These are phyloP conservation scores for Aspergillus olivimuriae DNA, from an alignment of 495 filamentous ascomycete genomes.

Conservation along the genomic window DNA sequence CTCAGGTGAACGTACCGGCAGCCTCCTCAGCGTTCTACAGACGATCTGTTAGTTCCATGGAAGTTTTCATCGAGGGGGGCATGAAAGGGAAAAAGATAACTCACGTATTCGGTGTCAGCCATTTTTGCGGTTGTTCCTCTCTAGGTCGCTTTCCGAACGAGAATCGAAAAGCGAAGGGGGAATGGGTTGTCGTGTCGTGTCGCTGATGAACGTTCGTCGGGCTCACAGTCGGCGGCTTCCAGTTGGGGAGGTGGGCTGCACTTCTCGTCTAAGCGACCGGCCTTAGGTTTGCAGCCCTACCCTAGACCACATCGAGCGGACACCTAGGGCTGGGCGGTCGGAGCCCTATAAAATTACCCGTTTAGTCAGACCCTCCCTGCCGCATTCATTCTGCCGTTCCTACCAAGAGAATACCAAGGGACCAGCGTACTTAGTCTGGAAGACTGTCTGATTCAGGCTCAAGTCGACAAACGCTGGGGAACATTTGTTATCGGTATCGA, in stretches of 20 bases:
- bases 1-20: slow-evolving; percentile 59
- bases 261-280: slow-evolving; percentile 41
- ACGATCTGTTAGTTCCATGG: slow-evolving; percentile 32
- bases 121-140: slow-evolving; percentile 64
- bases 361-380: too few relatives aligned
- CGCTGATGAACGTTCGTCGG: slow-evolving; percentile 34
- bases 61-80: neutral
- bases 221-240: slow-evolving; percentile 9
- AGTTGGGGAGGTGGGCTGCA: slow-evolving; percentile 36
- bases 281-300: slow-evolving; percentile 39
- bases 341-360: slow-evolving; percentile 4
- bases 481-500: too few relatives aligned
- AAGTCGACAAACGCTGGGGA: too few relatives aligned
- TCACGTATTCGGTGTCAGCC: slow-evolving; percentile 89
- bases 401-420: too few relatives aligned
- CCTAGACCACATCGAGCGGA: slow-evolving; percentile 21
- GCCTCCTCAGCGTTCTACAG: slow-evolving; percentile 85
- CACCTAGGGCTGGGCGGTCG: slow-evolving; percentile 7
- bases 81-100: slow-evolving; percentile 32
- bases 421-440: too few relatives aligned
- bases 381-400: too few relatives aligned
- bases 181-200: slow-evolving; percentile 44
- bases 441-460: too few relatives aligned
- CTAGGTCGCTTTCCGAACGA: slow-evolving; percentile 45
- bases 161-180: slow-evolving; percentile 46